Evolutionary conservation across 2,329 filamentous ascomycete species (phyloP), one percentile per base, ranked within the genome.

Genomic region (Monosporascus cannonballus): DNA sequence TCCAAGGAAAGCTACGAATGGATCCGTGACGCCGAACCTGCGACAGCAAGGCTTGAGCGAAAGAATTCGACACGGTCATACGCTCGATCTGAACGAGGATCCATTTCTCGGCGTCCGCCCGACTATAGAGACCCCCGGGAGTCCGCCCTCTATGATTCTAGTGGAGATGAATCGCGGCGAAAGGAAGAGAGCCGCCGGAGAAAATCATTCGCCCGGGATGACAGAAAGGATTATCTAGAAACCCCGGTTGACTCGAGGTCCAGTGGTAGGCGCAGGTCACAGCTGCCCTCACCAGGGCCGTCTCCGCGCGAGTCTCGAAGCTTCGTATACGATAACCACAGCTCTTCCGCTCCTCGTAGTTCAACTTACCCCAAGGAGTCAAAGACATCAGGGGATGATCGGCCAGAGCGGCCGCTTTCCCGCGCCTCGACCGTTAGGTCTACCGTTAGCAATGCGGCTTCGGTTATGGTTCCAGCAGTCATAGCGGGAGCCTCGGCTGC

Each of bases 351-450:
- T 52, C 54, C 63, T 38, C 65, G 66, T 22, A 66, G 64, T 49
- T 47, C 61, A 24, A 65, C 65, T 8, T 64, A 66, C n/a, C 64
- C 65, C 18, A 65, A 54, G 50, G 64, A 67, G 7, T 51, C 59
- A 24, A 59, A 46, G 25, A 53, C 57, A 45, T 48, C 61, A 25
- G 56, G 56, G 25, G 55, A 53, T 30, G 60, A 60, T 24, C 59
- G 58, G n/a, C 49, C 49, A 24, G 58, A 59, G 37, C 56, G 55
- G 36, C 52, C 60, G 5, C 25, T 59, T 4, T 59, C 65, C 46
- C 63, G 63, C 18, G 54, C 60, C 6, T 64, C 66, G 2, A 65
- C 63, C 5, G 56, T 58, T 7, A 63, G 57, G 47, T 58, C 59
- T 15, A 45, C 54, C 17, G 44, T 58, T 8, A 61, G 51, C 39